Evolutionary conservation across 2,329 filamentous ascomycete genomes (phyloP), one percentile per base, ranked within the genome.

Genomic region (Beauveria varroae): DNA sequence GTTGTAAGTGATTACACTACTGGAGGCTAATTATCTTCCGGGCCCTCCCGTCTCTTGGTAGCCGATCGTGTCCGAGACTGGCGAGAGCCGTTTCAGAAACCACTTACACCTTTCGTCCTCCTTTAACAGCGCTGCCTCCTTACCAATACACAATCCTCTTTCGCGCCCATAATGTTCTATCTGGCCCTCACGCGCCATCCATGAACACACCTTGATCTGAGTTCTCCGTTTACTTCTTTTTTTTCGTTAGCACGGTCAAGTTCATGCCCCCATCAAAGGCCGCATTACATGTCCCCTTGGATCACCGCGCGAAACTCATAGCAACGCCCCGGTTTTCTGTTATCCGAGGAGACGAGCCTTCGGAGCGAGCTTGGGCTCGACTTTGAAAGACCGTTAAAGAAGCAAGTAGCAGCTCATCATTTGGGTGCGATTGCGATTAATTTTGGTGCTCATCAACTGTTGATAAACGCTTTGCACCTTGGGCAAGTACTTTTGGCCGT

Each of bases 1-100:
- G 1, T 24, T 8, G 10, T 49, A 9, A 3, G 18, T 37, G 24
- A 26, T 20, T 41, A 16, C 14, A 26, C 9, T 12, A 22, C 16
- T 7, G n/a, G 30, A 40, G 20, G 22, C 18, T 34, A 34, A 28
- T 9, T 1, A 9, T 12, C 18, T 52, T 24, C 37, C 47, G 37
- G 34, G 47, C 46, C 24, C n/a, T 51, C 24, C 57, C 46, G 24
- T 26, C 9, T 44, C 24, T 34, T 53, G n/a, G 18, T 41, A 60
- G 57, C 47, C 49, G 49, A 60, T 60, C 47, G 37, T 44, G n/a
- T 47, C 49, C 44, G 37, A 20, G 53, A 53, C 47, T 53, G n/a
- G 40, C 49, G 40, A 37, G n/a, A 24, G 37, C 37, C 37, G 37
- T 50, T 44, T 58, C 46, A 50, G 46, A 24, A 51, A 30, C 56